These are phyloP conservation scores for Russula vinacea DNA, from an alignment of 768 basidiomycete species.

Conservation along the genomic window DNA sequence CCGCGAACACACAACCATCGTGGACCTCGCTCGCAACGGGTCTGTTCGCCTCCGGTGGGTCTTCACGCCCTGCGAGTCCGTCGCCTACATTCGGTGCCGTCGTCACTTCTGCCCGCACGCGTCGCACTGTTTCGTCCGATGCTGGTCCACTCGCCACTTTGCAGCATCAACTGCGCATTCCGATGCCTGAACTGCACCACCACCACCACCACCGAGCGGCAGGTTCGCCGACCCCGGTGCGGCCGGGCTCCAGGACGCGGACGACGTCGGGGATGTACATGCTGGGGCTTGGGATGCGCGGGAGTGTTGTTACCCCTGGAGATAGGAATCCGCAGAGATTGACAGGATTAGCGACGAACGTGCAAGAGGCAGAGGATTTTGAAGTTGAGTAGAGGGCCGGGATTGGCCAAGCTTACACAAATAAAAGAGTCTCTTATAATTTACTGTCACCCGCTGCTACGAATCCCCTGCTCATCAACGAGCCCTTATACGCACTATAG, in stretches of 20 bases:
- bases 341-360: not conserved
- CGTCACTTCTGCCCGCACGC: constrained; percentile 60
- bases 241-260: constrained; percentile 40
- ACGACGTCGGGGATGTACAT: constrained; percentile 63
- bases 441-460: not conserved
- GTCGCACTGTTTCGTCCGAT: constrained; percentile 45
- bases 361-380: not conserved
- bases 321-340: not conserved
- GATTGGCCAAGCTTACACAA: constrained; percentile 20
- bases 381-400: constrained; percentile 11
- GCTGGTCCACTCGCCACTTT: constrained; percentile 31
- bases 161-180: constrained; percentile 50
- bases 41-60: constrained; percentile 40
- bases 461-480: not conserved
- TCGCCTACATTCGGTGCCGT: constrained; percentile 64
- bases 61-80: constrained; percentile 44
- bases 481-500: not conserved
- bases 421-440: constrained; percentile 8
- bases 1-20: constrained; percentile 19
- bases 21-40: constrained; percentile 58
- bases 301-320: not conserved
- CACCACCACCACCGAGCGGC: constrained; percentile 22
- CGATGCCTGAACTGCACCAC: constrained; percentile 50
- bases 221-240: constrained; percentile 29
- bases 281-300: constrained; percentile 53